Percentiles rank a stretch among this genome's conserved stretches.
Conservation (phyloP, 345 rosid species). For the Moricandia moricandioides region DNA sequence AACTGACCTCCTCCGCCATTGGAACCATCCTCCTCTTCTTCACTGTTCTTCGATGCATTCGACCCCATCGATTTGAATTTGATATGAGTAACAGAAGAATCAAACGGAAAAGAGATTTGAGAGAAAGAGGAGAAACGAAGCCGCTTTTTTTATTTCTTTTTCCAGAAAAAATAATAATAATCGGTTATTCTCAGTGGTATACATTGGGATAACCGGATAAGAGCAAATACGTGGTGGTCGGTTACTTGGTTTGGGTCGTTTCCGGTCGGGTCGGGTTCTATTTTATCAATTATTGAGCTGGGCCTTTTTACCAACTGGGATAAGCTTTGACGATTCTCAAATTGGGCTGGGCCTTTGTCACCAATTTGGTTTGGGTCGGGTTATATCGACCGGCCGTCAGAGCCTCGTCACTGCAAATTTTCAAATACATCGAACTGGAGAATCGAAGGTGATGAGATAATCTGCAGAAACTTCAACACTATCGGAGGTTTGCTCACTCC, state of each 20-base stretch:
- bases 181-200: conserved; percentile 22
- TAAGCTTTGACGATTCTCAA: too few species aligned
- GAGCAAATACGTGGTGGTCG: conserved; percentile 34
- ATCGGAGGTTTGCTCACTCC: conserved; percentile 3
- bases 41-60: conserved; percentile 59
- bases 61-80: conserved; percentile 61
- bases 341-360: not conserved
- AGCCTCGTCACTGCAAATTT: not conserved
- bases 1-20: conserved; percentile 84
- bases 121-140: conserved; percentile 34
- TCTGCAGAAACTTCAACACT: not conserved
- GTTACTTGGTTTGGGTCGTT: conserved; percentile 7
- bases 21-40: conserved; percentile 56
- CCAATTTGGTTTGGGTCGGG: not conserved
- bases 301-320: not conserved
- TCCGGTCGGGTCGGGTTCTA: conserved; percentile 7
- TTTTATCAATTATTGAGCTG: not conserved
- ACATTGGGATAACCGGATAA: conserved; percentile 37
- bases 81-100: not conserved
- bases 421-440: not conserved
- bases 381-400: not conserved
- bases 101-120: conserved; percentile 37
- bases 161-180: not conserved
- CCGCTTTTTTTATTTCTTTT: conserved; percentile 3
- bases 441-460: not conserved